Base-by-base conservation (phyloP, 2,329 filamentous ascomycete species). In the Ciborinia camelliae region DNA sequence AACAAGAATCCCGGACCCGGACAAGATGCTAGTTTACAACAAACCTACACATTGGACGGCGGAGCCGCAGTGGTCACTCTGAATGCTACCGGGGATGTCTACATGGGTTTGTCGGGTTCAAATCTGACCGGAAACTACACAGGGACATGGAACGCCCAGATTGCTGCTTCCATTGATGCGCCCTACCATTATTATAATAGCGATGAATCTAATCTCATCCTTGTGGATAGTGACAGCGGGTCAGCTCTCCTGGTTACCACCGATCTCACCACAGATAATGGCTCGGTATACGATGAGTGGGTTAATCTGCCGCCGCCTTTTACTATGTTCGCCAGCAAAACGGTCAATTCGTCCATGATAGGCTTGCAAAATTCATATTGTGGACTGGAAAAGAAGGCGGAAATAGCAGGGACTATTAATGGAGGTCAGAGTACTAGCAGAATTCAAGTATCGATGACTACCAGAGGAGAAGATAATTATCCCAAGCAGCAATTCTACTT, bases 401-500 rank as follows among this genome's bases (percentile, higher is more conserved):
- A 86, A 71, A 86, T 90, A 64, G 81, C 81, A 54, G 82, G 83
- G 6, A 82, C 82, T 47, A 79, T 84, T 66, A 81, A 83, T 63
- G 80, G 79, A 53, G 53, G 62, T 59, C 75, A 77, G 37, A 79
- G 76, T 66, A 76, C 81, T 57, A 81, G 75, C 65, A 76, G 74
- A 64, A 78, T 86, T 37, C 80, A 78, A 18, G 86, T 84, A 52
- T 81, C 84, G 47, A 90, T 96, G 81, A 93, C 88, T 2, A 86
- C 81, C 35, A 84, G 86, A 39, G 90, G 86, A 4, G 78, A 82
- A 1, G 86, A 86, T 4, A 85, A 85, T 59, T 81, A 87, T 66
- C 91, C 91, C 0, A 93, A 92, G 75, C 89, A 96, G 75, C 92
- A 97, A 72, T 97, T 99, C 75, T 92, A 94, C 71, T 82, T 97